Evolutionary conservation across 78 protist genomes (phyloP).

Genomic region (Abeoforma whisleri): DNA sequence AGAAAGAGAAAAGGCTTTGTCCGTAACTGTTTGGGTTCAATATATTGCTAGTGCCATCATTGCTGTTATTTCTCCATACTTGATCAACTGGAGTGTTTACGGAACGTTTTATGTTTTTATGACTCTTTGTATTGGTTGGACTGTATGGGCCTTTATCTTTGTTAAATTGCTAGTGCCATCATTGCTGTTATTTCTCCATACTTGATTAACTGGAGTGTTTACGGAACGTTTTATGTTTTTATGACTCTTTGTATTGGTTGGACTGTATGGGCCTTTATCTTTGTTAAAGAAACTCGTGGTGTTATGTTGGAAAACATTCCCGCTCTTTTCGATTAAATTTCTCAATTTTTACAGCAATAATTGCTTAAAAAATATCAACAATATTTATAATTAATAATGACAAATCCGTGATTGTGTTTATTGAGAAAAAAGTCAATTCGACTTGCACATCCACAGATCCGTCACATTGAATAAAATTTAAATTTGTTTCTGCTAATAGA

Average conservation of each 20-base stretch:
- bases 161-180: too few species aligned
- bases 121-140: too few species aligned
- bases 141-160: too few species aligned
- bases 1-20: constrained; percentile 12
- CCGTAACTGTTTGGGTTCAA: neutral
- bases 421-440: too few species aligned
- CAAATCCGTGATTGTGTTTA: too few species aligned
- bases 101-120: constrained; percentile 24
- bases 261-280: constrained; percentile 26
- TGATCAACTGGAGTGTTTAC: neutral
- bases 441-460: too few species aligned
- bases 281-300: constrained; percentile 17
- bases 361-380: too few species aligned
- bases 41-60: neutral
- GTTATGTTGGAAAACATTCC: constrained; percentile 11
- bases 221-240: constrained; percentile 15
- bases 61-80: constrained; percentile 1
- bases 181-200: constrained; percentile 14
- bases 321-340: neutral
- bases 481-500: too few species aligned
- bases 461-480: too few species aligned
- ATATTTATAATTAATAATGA: too few species aligned
- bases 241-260: neutral
- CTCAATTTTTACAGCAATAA: too few species aligned
- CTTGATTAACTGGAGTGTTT: neutral